These are phyloP conservation scores for Pyrus hybrid DNA, from an alignment of 331 rosid species.

Conservation along the genomic window DNA sequence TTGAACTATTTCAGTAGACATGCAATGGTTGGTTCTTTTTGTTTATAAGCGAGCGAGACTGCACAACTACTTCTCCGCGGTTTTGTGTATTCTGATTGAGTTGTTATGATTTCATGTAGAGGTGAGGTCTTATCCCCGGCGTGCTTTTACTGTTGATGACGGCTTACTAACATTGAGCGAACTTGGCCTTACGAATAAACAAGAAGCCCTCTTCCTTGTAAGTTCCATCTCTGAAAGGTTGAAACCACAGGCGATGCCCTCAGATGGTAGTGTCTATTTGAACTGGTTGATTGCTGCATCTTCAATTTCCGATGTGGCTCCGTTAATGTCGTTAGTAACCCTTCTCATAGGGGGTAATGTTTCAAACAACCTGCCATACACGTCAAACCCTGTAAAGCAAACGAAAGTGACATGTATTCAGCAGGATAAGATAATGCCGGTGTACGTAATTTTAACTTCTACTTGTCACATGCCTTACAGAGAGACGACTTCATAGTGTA, in stretches of 20 bases:
- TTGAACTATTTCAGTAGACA: not conserved
- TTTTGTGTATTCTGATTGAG: not conserved
- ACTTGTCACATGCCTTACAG: not conserved
- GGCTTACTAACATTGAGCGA: conserved; percentile 47
- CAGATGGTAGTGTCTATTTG: not conserved
- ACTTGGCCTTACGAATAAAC: conserved; percentile 64
- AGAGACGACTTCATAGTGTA: too few species aligned
- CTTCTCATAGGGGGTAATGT: not conserved
- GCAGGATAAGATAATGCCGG: not conserved
- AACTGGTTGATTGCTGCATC: not conserved
- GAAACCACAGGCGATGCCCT: too few species aligned
- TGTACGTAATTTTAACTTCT: not conserved
- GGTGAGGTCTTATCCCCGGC: conserved; percentile 70
- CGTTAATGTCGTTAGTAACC: not conserved
- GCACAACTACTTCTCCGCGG: not conserved
- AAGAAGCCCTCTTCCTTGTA: conserved; percentile 41
- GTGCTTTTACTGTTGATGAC: conserved; percentile 36
- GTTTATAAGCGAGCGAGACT: not conserved
- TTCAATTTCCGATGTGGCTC: not conserved
- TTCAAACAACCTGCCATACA: not conserved
- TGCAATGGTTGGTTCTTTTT: not conserved
- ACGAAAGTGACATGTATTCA: not conserved
- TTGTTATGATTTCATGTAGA: conserved; percentile 23
- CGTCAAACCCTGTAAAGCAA: not conserved
- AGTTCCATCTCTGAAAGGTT: not conserved